Percentiles rank a stretch among this genome's conserved stretches.
phyloP scores from a whole-genome alignment of 352 stramenopile genomes.

The Pilasporangium apinafurcum region DNA sequence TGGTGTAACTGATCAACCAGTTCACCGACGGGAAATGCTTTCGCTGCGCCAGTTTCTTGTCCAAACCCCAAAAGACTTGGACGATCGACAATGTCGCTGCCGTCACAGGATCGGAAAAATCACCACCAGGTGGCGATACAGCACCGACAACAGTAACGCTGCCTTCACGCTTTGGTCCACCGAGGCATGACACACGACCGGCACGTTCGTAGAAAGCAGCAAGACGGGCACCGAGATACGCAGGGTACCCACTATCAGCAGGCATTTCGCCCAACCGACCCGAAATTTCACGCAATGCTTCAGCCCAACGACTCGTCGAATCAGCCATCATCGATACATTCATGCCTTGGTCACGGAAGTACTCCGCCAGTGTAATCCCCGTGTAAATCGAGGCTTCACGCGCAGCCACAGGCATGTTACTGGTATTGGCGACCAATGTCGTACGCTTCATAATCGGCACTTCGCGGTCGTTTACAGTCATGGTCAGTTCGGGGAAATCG shows the following conservation, averaged over 20 bases:
- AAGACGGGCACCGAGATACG: constrained; percentile 98
- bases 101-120: constrained; percentile 99
- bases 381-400: constrained; percentile 99
- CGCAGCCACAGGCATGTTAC: constrained; percentile 99
- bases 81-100: constrained; percentile 99
- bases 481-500: constrained; percentile 99
- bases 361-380: constrained; percentile 97
- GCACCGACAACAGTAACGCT: constrained; percentile 99
- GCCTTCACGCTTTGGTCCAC: constrained; percentile 95
- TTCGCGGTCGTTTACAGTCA: constrained; percentile 96
- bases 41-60: constrained; percentile 99
- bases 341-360: constrained; percentile 98
- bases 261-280: constrained; percentile 99
- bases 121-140: constrained; percentile 97
- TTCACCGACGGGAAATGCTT: constrained; percentile 99
- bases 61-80: constrained; percentile 99
- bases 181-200: constrained; percentile 95
- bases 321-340: constrained; percentile 99
- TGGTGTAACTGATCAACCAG: constrained; percentile 99
- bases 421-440: constrained; percentile 99
- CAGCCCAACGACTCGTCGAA: constrained; percentile 99
- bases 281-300: constrained; percentile 99
- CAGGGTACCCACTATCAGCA: constrained; percentile 95
- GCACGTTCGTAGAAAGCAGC: constrained; percentile 99
- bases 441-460: constrained; percentile 99